These are phyloP conservation scores for Dendrothele bispora DNA, from an alignment of 768 basidiomycete genomes.

Conservation along the genomic window DNA sequence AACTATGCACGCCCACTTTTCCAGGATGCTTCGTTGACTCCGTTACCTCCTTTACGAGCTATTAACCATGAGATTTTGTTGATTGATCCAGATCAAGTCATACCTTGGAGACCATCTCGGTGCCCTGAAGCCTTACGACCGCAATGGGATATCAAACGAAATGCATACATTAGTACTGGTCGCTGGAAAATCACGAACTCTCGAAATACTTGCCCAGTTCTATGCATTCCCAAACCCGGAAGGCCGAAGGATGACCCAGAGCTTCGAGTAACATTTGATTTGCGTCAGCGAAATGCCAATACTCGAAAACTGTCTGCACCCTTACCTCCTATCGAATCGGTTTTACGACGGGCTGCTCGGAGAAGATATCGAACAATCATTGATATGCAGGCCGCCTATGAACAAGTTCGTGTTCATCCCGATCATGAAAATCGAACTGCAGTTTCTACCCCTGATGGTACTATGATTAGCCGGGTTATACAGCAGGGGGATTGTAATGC, in stretches of 20 bases:
- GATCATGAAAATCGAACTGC: too few relatives aligned
- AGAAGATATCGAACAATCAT: constrained; percentile 25
- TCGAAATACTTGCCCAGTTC: constrained; percentile 34
- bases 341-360: constrained; percentile 19
- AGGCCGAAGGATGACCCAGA: constrained; percentile 16
- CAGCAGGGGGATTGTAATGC: too few relatives aligned
- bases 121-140: constrained; percentile 37
- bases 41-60: too few relatives aligned
- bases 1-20: too few relatives aligned
- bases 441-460: too few relatives aligned
- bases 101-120: constrained; percentile 30
- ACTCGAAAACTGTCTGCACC: constrained; percentile 28
- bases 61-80: too few relatives aligned
- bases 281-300: constrained; percentile 34
- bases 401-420: too few relatives aligned
- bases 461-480: too few relatives aligned
- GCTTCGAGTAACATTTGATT: constrained; percentile 32
- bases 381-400: constrained; percentile 36
- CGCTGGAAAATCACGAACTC: constrained; percentile 29
- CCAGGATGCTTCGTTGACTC: too few relatives aligned
- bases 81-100: constrained; percentile 30
- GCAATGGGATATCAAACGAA: constrained; percentile 29
- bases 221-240: constrained; percentile 26
- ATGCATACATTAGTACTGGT: constrained; percentile 26
- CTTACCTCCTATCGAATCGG: constrained; percentile 24